A percentile compares a stretch with the other conserved stretches of the same genome.
These are phyloP conservation scores for Warburgia ugandensis DNA, from an alignment of 164 flowering plant species.

Conservation along the genomic window DNA sequence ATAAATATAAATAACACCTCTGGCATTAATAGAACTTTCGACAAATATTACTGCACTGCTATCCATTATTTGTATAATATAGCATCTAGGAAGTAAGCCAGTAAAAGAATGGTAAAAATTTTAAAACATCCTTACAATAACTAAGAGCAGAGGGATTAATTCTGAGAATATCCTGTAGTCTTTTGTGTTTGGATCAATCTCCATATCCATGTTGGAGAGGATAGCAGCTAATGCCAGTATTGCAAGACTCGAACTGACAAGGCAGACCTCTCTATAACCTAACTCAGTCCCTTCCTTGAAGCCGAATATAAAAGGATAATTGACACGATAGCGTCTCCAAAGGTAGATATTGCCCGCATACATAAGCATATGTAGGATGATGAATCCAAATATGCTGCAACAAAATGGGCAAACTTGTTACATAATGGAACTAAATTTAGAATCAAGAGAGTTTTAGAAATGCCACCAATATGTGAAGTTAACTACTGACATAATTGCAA, in stretches of 20 bases:
- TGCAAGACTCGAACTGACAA: conserved; percentile 33
- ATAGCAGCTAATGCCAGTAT: conserved; percentile 41
- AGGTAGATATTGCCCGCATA: conserved; percentile 45
- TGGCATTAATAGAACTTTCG: too few relatives aligned
- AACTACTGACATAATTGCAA: too few relatives aligned
- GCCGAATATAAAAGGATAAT: conserved; percentile 65
- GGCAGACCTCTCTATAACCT: conserved; percentile 48
- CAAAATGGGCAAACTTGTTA: background rate
- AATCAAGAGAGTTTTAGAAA: too few relatives aligned
- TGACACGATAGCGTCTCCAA: conserved; percentile 59
- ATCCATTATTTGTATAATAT: too few relatives aligned
- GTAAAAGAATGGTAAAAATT: too few relatives aligned
- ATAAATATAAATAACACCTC: too few relatives aligned
- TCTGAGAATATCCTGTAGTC: conserved; percentile 34
- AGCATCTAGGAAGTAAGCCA: too few relatives aligned
- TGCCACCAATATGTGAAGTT: background rate
- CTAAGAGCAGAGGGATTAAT: conserved; percentile 39
- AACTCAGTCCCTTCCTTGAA: conserved; percentile 58
- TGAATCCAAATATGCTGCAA: conserved; percentile 54
- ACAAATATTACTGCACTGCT: too few relatives aligned
- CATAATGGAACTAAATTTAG: background rate
- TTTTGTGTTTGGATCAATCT: conserved; percentile 38
- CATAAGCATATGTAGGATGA: conserved; percentile 56
- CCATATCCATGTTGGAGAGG: conserved; percentile 48
- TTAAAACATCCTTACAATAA: too few relatives aligned